These are phyloP conservation scores for Aspergillus bertholletiae DNA, from an alignment of 495 filamentous ascomycete genomes.

Conservation along the genomic window DNA sequence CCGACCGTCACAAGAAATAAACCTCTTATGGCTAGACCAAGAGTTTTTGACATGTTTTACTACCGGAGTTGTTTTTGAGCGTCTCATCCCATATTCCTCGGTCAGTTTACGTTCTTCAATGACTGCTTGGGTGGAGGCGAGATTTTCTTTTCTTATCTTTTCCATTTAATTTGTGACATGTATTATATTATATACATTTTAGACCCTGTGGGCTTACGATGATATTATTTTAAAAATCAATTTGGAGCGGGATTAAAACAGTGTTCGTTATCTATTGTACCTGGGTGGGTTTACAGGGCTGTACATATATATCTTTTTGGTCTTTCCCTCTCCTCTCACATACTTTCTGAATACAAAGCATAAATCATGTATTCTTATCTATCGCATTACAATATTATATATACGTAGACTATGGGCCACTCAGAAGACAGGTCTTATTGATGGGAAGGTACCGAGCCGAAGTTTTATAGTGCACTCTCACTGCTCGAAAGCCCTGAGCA, in stretches of 20 bases:
- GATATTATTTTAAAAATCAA: slow-evolving; percentile 3
- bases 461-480: slow-evolving; percentile 6
- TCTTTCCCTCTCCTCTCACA: slow-evolving; percentile 13
- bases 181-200: slow-evolving; percentile 33
- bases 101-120: slow-evolving; percentile 9
- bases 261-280: slow-evolving; percentile 11
- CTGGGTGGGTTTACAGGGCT: not conserved
- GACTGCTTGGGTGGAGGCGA: slow-evolving; percentile 11
- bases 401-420: too few species aligned
- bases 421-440: too few species aligned
- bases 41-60: slow-evolving; percentile 1
- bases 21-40: slow-evolving; percentile 1
- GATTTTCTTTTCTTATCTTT: slow-evolving; percentile 6
- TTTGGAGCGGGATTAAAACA: slow-evolving; percentile 9
- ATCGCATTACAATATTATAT: not conserved
- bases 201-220: slow-evolving; percentile 21
- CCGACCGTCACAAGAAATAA: slow-evolving; percentile 69
- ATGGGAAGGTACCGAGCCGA: not conserved
- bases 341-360: not conserved
- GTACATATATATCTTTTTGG: slow-evolving; percentile 6
- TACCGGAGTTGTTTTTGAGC: not conserved
- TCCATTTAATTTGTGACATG: slow-evolving; percentile 12
- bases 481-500: slow-evolving; percentile 60
- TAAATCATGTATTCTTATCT: not conserved
- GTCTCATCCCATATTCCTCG: not conserved